Percentiles rank a stretch among this genome's conserved stretches.
Conservation (phyloP, 2,329 filamentous ascomycete species). For the Calycina herbarum region DNA sequence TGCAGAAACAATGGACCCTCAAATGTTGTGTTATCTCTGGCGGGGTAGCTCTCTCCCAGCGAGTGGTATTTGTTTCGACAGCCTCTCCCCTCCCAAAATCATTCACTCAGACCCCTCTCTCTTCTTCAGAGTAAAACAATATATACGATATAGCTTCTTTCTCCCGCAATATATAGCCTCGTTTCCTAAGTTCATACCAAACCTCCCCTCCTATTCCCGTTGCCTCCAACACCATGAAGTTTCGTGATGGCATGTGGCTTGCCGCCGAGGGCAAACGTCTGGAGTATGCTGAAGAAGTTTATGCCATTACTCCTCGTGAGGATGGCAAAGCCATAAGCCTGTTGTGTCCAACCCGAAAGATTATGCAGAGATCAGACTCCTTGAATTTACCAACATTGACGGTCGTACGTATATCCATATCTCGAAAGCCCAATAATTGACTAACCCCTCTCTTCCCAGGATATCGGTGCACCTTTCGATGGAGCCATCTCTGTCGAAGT, state of each 20-base stretch:
- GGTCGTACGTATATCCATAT: conserved; percentile 40
- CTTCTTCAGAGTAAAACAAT: background rate
- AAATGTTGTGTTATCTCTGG: background rate
- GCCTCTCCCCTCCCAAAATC: background rate
- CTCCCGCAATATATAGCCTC: background rate
- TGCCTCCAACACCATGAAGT: conserved; percentile 50
- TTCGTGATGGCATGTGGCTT: conserved; percentile 69
- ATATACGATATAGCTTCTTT: background rate
- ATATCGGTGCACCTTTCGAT: conserved; percentile 56
- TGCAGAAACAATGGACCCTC: background rate
- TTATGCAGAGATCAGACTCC: conserved; percentile 54
- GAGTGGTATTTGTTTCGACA: background rate
- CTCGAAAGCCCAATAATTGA: conserved; percentile 24
- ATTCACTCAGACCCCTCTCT: background rate
- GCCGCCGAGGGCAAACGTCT: conserved; percentile 58
- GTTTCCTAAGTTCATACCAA: background rate
- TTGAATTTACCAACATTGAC: conserved; percentile 56
- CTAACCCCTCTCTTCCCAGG: conserved; percentile 32
- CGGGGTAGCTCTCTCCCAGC: background rate
- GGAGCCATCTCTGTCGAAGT: conserved; percentile 60
- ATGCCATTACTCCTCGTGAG: conserved; percentile 46
- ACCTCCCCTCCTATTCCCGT: background rate
- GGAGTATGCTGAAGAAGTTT: conserved; percentile 67
- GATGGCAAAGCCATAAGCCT: conserved; percentile 52
- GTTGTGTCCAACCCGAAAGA: conserved; percentile 58